Conservation (phyloP, 2,329 filamentous ascomycete genomes). For the Podosphaera fusca region DNA sequence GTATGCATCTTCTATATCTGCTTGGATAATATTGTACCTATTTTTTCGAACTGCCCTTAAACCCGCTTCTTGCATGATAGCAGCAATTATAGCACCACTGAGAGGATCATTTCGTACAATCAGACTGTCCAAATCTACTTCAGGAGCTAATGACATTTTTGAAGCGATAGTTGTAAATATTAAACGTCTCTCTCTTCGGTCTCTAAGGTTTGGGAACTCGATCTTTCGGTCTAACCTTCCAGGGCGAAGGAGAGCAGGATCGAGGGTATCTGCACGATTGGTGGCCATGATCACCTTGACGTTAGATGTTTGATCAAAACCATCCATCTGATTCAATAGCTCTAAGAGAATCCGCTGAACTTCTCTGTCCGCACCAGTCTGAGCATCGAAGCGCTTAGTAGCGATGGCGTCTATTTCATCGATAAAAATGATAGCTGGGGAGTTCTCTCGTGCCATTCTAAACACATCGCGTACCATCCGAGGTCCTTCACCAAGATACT, state of each 20-base stretch:
- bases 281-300: constrained; percentile 99
- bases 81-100: constrained; percentile 85
- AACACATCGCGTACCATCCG: constrained; percentile 99
- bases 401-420: constrained; percentile 98
- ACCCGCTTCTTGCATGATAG: constrained; percentile 97
- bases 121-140: constrained; percentile 86
- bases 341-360: constrained; percentile 96
- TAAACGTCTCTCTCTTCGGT: constrained; percentile 79
- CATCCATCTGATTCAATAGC: constrained; percentile 97
- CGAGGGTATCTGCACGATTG: constrained; percentile 90
- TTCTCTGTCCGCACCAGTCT: constrained; percentile 92
- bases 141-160: constrained; percentile 92
- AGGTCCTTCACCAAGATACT: constrained; percentile 91
- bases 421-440: constrained; percentile 96
- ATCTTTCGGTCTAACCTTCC: constrained; percentile 96
- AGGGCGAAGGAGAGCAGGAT: constrained; percentile 80
- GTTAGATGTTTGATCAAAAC: constrained; percentile 95
- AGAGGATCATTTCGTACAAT: constrained; percentile 94
- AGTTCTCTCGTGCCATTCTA: constrained; percentile 96
- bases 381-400: constrained; percentile 96
- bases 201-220: constrained; percentile 86
- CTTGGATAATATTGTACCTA: constrained; percentile 96
- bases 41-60: constrained; percentile 90
- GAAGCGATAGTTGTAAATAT: constrained; percentile 94
- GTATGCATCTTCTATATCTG: constrained; percentile 90